Conservation (phyloP, 805 yeast species). For the Lipomyces chichibuensis region DNA sequence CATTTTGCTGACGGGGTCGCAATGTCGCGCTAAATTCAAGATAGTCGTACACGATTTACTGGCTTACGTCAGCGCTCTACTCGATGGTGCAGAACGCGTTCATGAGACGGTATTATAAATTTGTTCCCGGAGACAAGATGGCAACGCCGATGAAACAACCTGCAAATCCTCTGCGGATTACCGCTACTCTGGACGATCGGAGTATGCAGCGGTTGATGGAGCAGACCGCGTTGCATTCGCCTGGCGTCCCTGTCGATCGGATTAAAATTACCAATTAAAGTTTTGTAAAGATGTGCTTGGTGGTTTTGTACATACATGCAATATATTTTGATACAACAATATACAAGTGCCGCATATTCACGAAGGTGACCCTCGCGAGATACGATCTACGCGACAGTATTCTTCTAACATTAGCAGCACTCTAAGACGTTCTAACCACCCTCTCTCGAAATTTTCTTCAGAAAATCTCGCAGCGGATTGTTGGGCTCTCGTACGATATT, state of each 20-base stretch:
- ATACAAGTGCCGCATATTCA: slow-evolving; percentile 2
- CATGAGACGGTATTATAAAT: slow-evolving; percentile 47
- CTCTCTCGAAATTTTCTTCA: slow-evolving; percentile 56
- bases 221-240: neutral
- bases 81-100: slow-evolving; percentile 76
- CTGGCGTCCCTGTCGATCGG: neutral
- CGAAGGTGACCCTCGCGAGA: slow-evolving; percentile 24
- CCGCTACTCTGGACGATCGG: neutral
- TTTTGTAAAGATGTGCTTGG: neutral
- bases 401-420: slow-evolving; percentile 31
- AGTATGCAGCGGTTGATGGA: neutral
- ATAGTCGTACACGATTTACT: slow-evolving; percentile 55
- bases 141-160: slow-evolving; percentile 19
- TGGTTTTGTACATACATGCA: neutral
- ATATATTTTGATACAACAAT: neutral
- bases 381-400: slow-evolving; percentile 22
- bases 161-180: neutral
- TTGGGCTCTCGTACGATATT: slow-evolving; percentile 52
- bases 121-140: slow-evolving; percentile 14
- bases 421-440: slow-evolving; percentile 51
- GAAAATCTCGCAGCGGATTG: slow-evolving; percentile 58
- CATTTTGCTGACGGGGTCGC: neutral
- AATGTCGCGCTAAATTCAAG: neutral
- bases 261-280: neutral
- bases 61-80: slow-evolving; percentile 83